Evolutionary conservation across 106 monocot species (phyloP).

Genomic region (Platanthera guangdongensis): DNA sequence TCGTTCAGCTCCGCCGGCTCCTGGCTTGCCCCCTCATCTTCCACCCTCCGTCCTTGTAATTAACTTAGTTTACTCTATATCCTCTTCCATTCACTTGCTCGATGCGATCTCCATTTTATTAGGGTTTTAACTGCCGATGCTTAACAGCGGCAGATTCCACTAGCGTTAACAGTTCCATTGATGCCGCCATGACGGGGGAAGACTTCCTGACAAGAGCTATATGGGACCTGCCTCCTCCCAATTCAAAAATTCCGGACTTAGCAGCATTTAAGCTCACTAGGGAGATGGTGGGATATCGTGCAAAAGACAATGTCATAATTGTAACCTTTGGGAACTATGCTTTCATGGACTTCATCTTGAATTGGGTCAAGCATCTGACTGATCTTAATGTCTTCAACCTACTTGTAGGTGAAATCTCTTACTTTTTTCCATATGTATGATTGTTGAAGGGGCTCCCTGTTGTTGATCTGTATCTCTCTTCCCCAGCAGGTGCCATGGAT

Average conservation of each 20-base stretch:
- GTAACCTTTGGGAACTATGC: constrained; percentile 96
- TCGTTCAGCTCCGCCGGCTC: background rate
- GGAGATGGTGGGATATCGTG: constrained; percentile 47
- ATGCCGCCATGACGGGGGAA: background rate
- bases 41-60: background rate
- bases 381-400: constrained; percentile 77
- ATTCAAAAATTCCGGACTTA: constrained; percentile 42
- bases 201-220: constrained; percentile 35
- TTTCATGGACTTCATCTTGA: constrained; percentile 88
- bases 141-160: constrained; percentile 10
- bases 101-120: background rate
- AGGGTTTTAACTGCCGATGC: background rate
- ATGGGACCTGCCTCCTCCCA: constrained; percentile 57
- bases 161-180: background rate
- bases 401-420: constrained; percentile 63
- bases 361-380: constrained; percentile 87
- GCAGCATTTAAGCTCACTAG: constrained; percentile 57
- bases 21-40: constrained; percentile 18
- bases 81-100: background rate
- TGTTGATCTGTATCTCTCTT: background rate
- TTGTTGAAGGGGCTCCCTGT: background rate
- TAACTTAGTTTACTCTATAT: background rate
- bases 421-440: background rate
- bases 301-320: constrained; percentile 68
- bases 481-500: constrained; percentile 69